Evolutionary conservation across 495 filamentous ascomycete genomes (phyloP).

Genomic region (Penicillium robsamsonii): DNA sequence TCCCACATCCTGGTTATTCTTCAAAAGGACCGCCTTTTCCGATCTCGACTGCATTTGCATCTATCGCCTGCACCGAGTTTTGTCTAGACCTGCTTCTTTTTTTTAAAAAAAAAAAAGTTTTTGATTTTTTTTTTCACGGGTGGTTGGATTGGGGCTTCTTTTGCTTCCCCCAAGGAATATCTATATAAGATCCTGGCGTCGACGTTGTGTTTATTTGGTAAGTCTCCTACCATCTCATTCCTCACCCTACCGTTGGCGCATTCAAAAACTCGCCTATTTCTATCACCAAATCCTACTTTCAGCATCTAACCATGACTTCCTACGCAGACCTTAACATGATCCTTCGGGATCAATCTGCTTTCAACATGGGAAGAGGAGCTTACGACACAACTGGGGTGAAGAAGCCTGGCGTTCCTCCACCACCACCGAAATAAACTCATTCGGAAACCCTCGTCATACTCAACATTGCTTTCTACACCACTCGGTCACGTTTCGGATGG

Average conservation of each 20-base stretch:
- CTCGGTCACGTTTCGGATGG: constrained; percentile 29
- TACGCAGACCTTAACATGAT: constrained; percentile 50
- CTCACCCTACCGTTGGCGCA: constrained; percentile 16
- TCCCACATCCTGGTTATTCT: constrained; percentile 35
- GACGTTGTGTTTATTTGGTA: constrained; percentile 27
- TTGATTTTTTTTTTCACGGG: constrained; percentile 23
- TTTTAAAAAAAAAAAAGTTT: constrained; percentile 1
- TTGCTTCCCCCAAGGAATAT: constrained; percentile 20
- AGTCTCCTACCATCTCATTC: constrained; percentile 24
- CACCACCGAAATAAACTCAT: constrained; percentile 35
- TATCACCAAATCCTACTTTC: not conserved
- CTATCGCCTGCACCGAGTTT: constrained; percentile 29
- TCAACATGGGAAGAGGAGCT: constrained; percentile 59
- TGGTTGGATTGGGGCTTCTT: constrained; percentile 29
- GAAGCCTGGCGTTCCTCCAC: constrained; percentile 54
- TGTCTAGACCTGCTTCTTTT: constrained; percentile 26
- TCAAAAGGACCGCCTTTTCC: constrained; percentile 41
- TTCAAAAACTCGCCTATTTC: not conserved
- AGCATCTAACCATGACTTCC: constrained; percentile 34
- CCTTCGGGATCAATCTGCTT: constrained; percentile 44
- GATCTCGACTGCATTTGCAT: constrained; percentile 44
- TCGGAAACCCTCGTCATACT: constrained; percentile 17
- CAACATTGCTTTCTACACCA: constrained; percentile 25
- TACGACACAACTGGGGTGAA: constrained; percentile 60
- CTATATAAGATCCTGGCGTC: constrained; percentile 29